Conservation (phyloP, 2,329 filamentous ascomycete species). For the Colletotrichum liriopes region DNA sequence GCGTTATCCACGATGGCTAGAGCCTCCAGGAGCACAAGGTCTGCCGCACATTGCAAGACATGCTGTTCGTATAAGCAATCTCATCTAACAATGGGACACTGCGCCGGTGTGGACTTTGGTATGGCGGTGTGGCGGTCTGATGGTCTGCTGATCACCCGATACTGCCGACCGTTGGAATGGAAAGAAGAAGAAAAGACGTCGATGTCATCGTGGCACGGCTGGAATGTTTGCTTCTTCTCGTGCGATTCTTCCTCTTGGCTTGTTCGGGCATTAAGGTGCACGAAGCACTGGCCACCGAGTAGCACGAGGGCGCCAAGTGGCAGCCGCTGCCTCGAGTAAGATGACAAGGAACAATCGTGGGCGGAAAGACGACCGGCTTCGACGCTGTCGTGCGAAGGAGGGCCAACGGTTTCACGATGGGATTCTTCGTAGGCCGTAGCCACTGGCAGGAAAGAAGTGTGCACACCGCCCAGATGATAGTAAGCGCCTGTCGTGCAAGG, state of each 20-base stretch:
- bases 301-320: slow-evolving; percentile 29
- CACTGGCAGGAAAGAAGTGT: not conserved
- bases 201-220: slow-evolving; percentile 29
- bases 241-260: slow-evolving; percentile 19
- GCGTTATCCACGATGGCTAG: slow-evolving; percentile 2
- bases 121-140: not conserved
- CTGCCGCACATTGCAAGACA: slow-evolving; percentile 29
- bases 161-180: slow-evolving; percentile 27
- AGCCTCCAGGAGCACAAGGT: not conserved
- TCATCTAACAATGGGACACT: slow-evolving; percentile 13
- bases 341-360: slow-evolving; percentile 7
- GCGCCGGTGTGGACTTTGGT: not conserved
- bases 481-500: slow-evolving; percentile 36
- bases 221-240: slow-evolving; percentile 38
- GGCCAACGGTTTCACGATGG: not conserved
- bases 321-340: slow-evolving; percentile 32
- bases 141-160: slow-evolving; percentile 13
- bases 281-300: slow-evolving; percentile 12
- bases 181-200: slow-evolving; percentile 15
- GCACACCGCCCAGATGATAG: not conserved
- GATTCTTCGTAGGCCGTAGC: not conserved
- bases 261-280: slow-evolving; percentile 13
- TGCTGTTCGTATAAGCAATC: slow-evolving; percentile 24
- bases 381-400: slow-evolving; percentile 30
- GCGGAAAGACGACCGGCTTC: not conserved